Evolutionary conservation across 129 eudicot species (phyloP).

Genomic region (Silybum marianum): DNA sequence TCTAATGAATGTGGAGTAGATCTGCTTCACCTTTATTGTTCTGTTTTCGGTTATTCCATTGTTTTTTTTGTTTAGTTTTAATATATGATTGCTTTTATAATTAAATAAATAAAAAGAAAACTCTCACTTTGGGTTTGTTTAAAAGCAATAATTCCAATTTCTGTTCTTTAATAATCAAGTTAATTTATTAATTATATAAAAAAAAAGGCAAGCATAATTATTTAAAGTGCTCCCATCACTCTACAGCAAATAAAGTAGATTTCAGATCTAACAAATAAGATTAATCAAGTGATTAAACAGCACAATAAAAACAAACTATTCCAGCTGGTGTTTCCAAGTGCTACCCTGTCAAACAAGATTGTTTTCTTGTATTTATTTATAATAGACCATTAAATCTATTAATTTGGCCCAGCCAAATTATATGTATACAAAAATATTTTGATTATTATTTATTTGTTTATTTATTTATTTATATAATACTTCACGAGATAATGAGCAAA

Average conservation of each 20-base stretch:
- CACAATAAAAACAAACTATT: constrained; percentile 31
- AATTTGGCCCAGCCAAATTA: constrained; percentile 15
- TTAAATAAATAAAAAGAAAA: background rate
- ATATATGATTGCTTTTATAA: too few species aligned
- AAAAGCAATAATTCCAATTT: constrained; percentile 14
- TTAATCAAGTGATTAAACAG: constrained; percentile 38
- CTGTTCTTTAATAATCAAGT: background rate
- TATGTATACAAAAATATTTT: background rate
- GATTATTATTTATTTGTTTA: background rate
- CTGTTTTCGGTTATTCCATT: too few species aligned
- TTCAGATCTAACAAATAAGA: constrained; percentile 32
- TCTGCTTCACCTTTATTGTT: too few species aligned
- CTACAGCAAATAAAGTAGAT: constrained; percentile 30
- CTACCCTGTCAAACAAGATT: constrained; percentile 34
- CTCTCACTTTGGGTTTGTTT: constrained; percentile 1
- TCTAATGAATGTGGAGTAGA: too few species aligned
- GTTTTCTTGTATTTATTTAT: constrained; percentile 17
- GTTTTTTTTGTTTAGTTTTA: too few species aligned
- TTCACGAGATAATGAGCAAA: background rate
- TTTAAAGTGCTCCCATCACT: constrained; percentile 20
- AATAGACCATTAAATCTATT: background rate
- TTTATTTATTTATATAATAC: too few species aligned
- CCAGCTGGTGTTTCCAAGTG: constrained; percentile 44
- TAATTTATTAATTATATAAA: constrained; percentile 1
- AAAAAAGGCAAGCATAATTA: constrained; percentile 21